A percentile compares a stretch with the other conserved stretches of the same genome.
Evolutionary conservation across 1,284 basidiomycete genomes (phyloP).

Genomic region (Ustilago loliicola): DNA sequence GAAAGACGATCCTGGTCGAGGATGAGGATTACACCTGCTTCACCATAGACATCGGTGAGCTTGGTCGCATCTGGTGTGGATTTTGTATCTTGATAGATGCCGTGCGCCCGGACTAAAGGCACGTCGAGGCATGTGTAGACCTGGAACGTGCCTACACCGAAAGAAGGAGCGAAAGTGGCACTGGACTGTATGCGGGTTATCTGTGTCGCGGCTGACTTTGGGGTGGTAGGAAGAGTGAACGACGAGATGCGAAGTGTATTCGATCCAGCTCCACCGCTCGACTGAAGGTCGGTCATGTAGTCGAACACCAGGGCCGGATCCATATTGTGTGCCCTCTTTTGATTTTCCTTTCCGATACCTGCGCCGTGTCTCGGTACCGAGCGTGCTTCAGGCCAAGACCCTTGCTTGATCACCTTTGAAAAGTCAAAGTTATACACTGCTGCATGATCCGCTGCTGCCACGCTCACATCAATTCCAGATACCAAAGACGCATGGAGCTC

Average conservation of each 20-base stretch:
- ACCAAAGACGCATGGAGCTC: constrained; percentile 21
- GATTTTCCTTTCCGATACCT: neutral
- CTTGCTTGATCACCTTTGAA: constrained; percentile 9
- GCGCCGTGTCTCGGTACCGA: neutral
- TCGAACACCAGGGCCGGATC: constrained; percentile 38
- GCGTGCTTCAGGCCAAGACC: constrained; percentile 9
- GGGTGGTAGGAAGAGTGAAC: constrained; percentile 2
- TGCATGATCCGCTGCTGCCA: constrained; percentile 33
- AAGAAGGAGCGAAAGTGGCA: constrained; percentile 32
- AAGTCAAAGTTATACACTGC: constrained; percentile 41
- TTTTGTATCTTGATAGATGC: constrained; percentile 2
- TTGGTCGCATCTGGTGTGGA: constrained; percentile 2
- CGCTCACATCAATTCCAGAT: constrained; percentile 16
- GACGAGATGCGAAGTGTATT: constrained; percentile 25
- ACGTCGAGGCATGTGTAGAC: constrained; percentile 43
- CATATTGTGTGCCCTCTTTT: constrained; percentile 26
- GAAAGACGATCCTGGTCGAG: constrained; percentile 19
- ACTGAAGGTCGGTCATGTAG: constrained; percentile 39
- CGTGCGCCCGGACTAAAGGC: constrained; percentile 17
- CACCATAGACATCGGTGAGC: constrained; percentile 14
- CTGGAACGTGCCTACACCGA: constrained; percentile 34
- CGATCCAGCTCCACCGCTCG: constrained; percentile 11
- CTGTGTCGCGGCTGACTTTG: neutral
- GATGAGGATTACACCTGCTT: constrained; percentile 22
- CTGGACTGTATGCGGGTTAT: constrained; percentile 27